Percentiles rank a stretch among this genome's conserved stretches.
Conservation (phyloP, 106 monocot genomes). For the Acanthochlamys bracteata region DNA sequence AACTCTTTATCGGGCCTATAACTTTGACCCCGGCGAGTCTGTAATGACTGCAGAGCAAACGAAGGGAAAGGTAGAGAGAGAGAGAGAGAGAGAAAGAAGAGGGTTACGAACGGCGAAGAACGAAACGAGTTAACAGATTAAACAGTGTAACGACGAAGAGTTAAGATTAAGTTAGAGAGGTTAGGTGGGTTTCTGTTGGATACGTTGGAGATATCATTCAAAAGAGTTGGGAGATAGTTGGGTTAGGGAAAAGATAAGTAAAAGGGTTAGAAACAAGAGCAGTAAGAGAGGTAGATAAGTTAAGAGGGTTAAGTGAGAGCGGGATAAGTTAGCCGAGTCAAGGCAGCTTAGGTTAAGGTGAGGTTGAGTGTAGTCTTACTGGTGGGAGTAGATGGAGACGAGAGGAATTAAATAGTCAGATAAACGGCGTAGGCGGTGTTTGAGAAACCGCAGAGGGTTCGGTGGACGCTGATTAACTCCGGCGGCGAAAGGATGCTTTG, state of each 20-base stretch:
- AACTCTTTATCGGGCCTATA: conserved; percentile 35
- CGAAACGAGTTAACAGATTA: conserved; percentile 27
- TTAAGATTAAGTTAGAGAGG: conserved; percentile 24
- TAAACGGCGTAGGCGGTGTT: conserved; percentile 32
- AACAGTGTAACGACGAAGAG: conserved; percentile 53
- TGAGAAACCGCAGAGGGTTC: no score
- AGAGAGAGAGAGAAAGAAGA: conserved; percentile 26
- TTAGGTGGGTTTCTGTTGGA: conserved; percentile 22
- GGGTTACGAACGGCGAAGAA: conserved; percentile 36
- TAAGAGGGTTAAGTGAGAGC: conserved; percentile 38
- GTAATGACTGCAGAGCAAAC: conserved; percentile 68
- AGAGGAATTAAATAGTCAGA: conserved; percentile 40
- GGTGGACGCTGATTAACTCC: no score
- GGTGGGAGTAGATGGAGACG: conserved; percentile 31
- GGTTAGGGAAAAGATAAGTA: conserved; percentile 32
- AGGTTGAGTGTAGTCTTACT: conserved; percentile 38
- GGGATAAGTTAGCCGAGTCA: conserved; percentile 25
- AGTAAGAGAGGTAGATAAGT: conserved; percentile 51
- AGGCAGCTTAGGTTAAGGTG: conserved; percentile 34
- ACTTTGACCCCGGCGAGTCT: conserved; percentile 22
- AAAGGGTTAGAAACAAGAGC: conserved; percentile 33
- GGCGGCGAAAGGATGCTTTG: no score
- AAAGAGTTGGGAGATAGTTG: conserved; percentile 39
- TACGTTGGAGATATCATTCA: conserved; percentile 19
- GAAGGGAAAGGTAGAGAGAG: conserved; percentile 45